Evolutionary conservation across 2,329 filamentous ascomycete genomes (phyloP), one percentile per base, ranked within the genome.

Genomic region (Graphium sp.): DNA sequence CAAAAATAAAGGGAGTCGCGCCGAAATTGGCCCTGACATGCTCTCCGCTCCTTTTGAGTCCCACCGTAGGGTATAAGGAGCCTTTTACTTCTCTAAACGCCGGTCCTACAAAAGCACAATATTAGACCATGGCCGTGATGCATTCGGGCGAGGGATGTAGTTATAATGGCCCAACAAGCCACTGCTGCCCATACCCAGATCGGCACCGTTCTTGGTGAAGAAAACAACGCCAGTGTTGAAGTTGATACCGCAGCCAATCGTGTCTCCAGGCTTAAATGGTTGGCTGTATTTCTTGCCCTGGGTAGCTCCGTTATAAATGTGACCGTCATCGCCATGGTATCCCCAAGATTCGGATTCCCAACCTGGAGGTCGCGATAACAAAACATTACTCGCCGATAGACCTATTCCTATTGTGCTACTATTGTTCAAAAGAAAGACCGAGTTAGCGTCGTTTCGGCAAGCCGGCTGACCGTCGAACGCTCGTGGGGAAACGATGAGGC

Each of bases 1-100:
- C 81, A 53, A 78, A 98, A 24, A 82, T 65, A 49, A 95, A 95
- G 4, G 79, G 78, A 30, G 65, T 67, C 49, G 76, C 70, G 26
- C 73, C 73, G 52, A 79, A 78, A 43, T 79, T 79, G 38, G 60
- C 66, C 34, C 59, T 52, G 33, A 78, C 46, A 38, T 69, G 60
- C 41, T 78, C 73, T 24, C 69, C 67, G 1, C 60, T 49, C 42
- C 66, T 74, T 44, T 75, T 77, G 29, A 79, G 54, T n/a, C 73
- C 72, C 15, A 78, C 55, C 1, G 62, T 57, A 13, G 73, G 73
- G 44, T 74, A 85, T n/a, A 82, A 47, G 43, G 67, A 66, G 8
- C 66, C 62, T 35, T 61, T 56, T 28, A 83, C 57, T 36, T 81
- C 71, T 26, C 64, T 59, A 43, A 84, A 84, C 8, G 80, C 79